These are phyloP conservation scores for Aspergillus persii DNA, from an alignment of 2,329 filamentous ascomycete species.

Conservation along the genomic window DNA sequence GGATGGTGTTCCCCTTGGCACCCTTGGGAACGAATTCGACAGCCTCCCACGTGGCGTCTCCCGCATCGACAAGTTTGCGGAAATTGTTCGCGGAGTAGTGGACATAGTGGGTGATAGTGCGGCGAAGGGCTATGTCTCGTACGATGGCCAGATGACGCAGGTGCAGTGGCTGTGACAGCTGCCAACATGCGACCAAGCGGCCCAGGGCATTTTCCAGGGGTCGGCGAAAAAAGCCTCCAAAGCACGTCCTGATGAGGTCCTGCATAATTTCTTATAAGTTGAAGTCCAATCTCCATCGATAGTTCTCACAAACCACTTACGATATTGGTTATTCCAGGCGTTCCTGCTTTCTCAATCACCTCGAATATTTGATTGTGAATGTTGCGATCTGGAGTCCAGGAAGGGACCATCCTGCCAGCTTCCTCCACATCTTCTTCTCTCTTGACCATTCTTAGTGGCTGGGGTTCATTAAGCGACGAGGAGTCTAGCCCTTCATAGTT, in stretches of 20 bases:
- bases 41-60: conserved; percentile 54
- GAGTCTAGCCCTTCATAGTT: conserved; percentile 15
- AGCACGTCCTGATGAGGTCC: conserved; percentile 41
- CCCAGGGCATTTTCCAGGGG: conserved; percentile 54
- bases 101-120: conserved; percentile 51
- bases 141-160: conserved; percentile 57
- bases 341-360: conserved; percentile 47
- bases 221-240: conserved; percentile 54
- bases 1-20: conserved; percentile 27
- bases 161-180: conserved; percentile 57
- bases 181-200: conserved; percentile 56
- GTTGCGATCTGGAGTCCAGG: conserved; percentile 55
- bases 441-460: conserved; percentile 12
- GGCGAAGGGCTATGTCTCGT: conserved; percentile 51
- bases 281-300: not conserved
- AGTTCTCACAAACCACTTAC: conserved; percentile 24
- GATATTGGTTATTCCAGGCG: conserved; percentile 49
- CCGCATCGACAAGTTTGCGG: conserved; percentile 50
- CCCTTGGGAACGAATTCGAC: conserved; percentile 40
- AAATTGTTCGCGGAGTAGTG: conserved; percentile 57
- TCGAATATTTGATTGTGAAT: conserved; percentile 55
- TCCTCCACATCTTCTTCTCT: conserved; percentile 27
- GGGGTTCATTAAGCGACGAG: not conserved
- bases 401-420: conserved; percentile 43
- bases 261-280: not conserved